phyloP scores from a whole-genome alignment of 495 filamentous ascomycete species.

The Trichocladium uniseriatum region DNA sequence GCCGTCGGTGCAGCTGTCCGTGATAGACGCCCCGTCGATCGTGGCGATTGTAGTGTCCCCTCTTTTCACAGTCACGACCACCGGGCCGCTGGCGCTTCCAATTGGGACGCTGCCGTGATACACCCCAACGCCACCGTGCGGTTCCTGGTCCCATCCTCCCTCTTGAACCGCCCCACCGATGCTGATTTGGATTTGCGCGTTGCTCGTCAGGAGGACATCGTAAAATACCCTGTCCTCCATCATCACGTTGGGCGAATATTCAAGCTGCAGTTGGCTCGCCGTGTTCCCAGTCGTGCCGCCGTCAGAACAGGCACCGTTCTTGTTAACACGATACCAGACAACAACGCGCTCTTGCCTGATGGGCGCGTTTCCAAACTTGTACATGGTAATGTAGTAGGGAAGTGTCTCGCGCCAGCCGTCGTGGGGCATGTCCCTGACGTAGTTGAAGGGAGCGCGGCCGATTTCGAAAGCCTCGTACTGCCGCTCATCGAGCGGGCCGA shows the following conservation, averaged over 20 bases:
- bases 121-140: slow-evolving; percentile 34
- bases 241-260: slow-evolving; percentile 1
- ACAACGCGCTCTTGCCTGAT: no score
- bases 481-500: no score
- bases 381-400: no score
- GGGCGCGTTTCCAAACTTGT: no score
- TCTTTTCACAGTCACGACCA: slow-evolving; percentile 35
- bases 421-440: no score
- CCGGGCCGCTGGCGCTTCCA: slow-evolving; percentile 36
- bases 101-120: slow-evolving; percentile 42
- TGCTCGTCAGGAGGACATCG: not conserved
- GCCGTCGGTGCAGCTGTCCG: not conserved
- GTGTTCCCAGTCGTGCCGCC: slow-evolving; percentile 18
- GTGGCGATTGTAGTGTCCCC: not conserved
- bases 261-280: slow-evolving; percentile 1
- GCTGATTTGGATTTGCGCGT: slow-evolving; percentile 1
- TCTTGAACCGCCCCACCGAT: slow-evolving; percentile 1
- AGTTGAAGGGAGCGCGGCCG: no score
- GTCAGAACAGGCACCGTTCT: slow-evolving; percentile 14
- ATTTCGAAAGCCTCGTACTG: no score
- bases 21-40: slow-evolving; percentile 2
- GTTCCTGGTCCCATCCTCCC: slow-evolving; percentile 21
- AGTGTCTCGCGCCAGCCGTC: no score
- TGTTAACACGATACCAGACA: not conserved
- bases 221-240: slow-evolving; percentile 2